Conservation (phyloP, 352 stramenopile species). For the Elongisporangium prolatum region DNA sequence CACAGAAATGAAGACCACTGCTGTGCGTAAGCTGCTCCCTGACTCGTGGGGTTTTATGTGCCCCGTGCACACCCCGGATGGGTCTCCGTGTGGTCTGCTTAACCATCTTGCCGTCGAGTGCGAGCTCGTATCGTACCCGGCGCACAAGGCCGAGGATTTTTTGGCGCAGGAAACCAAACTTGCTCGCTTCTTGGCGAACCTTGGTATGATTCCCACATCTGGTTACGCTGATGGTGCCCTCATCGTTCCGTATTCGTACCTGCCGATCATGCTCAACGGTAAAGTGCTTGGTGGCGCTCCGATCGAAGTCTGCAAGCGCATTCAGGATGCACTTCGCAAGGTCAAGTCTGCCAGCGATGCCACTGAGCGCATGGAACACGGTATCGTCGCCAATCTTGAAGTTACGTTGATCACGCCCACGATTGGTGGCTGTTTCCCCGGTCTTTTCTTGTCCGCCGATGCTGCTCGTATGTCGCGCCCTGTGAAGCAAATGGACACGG, state of each 20-base stretch:
- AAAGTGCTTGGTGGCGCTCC: slow-evolving; percentile 92
- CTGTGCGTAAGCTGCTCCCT: slow-evolving; percentile 97
- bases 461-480: slow-evolving; percentile 92
- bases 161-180: slow-evolving; percentile 73
- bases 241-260: slow-evolving; percentile 87
- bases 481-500: slow-evolving; percentile 88
- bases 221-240: slow-evolving; percentile 80
- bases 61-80: slow-evolving; percentile 99
- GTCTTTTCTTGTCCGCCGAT: slow-evolving; percentile 97
- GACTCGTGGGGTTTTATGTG: slow-evolving; percentile 99
- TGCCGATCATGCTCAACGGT: slow-evolving; percentile 97
- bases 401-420: slow-evolving; percentile 78
- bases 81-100: slow-evolving; percentile 97
- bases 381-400: slow-evolving; percentile 76
- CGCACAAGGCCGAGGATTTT: slow-evolving; percentile 69
- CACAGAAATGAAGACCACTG: slow-evolving; percentile 99
- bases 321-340: slow-evolving; percentile 62
- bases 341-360: slow-evolving; percentile 59
- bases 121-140: slow-evolving; percentile 76
- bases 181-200: slow-evolving; percentile 60
- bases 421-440: slow-evolving; percentile 93
- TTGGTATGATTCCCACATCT: slow-evolving; percentile 80
- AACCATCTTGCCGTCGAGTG: slow-evolving; percentile 97
- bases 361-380: slow-evolving; percentile 47
- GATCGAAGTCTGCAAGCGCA: slow-evolving; percentile 80